These are phyloP conservation scores for Arthroderma sp. DNA, from an alignment of 2,329 filamentous ascomycete species.

Conservation along the genomic window DNA sequence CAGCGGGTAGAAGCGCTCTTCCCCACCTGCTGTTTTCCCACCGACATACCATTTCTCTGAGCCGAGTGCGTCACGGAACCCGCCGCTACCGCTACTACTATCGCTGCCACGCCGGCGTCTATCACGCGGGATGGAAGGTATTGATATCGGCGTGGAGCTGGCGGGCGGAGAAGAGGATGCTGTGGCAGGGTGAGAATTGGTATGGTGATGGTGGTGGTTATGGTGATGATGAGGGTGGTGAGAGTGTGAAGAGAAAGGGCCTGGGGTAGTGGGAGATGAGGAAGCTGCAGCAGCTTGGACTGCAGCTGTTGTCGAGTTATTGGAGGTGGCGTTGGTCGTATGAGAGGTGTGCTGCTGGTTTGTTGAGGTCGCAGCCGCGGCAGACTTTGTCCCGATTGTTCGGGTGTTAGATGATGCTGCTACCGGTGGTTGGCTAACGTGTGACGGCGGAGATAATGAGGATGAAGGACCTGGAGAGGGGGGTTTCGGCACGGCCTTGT, in stretches of 20 bases:
- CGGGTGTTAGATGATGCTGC: slow-evolving; percentile 24
- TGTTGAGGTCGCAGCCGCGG: slow-evolving; percentile 10
- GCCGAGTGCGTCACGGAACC: slow-evolving; percentile 34
- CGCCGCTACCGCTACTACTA: slow-evolving; percentile 33
- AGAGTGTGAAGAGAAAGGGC: slow-evolving; percentile 14
- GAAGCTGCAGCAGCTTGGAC: slow-evolving; percentile 9
- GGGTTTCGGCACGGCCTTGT: slow-evolving; percentile 39
- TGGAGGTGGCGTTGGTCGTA: slow-evolving; percentile 26
- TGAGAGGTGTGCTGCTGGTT: slow-evolving; percentile 3
- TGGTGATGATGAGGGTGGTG: slow-evolving; percentile 27
- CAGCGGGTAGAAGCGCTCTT: slow-evolving; percentile 36
- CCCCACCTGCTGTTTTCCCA: slow-evolving; percentile 32
- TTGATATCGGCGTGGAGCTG: slow-evolving; percentile 9
- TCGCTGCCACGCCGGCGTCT: slow-evolving; percentile 35
- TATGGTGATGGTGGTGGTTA: slow-evolving; percentile 12
- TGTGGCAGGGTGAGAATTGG: slow-evolving; percentile 16
- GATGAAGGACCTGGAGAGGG: slow-evolving; percentile 20
- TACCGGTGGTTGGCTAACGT: not conserved
- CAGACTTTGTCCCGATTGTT: slow-evolving; percentile 36
- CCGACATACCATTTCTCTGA: slow-evolving; percentile 41
- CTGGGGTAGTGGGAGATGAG: slow-evolving; percentile 15
- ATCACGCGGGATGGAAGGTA: slow-evolving; percentile 12
- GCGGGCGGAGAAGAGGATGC: slow-evolving; percentile 16
- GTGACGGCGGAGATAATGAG: slow-evolving; percentile 21
- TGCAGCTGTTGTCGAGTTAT: slow-evolving; percentile 9